These are phyloP conservation scores for Saccharomycopsis malanga DNA, from an alignment of 805 yeast genomes.

Conservation along the genomic window DNA sequence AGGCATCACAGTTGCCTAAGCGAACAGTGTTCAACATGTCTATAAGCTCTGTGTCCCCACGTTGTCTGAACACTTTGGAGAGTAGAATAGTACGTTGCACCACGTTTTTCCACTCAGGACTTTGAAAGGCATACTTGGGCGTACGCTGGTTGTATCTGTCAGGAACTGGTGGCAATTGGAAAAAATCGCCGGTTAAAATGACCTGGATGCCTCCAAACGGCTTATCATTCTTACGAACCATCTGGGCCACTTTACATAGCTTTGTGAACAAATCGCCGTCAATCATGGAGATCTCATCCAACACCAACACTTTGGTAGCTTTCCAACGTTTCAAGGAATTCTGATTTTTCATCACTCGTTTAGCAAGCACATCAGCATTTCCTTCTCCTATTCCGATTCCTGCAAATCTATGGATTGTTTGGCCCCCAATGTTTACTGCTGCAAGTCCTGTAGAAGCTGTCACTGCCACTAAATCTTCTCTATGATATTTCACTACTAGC, in stretches of 20 bases:
- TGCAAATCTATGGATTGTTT: constrained; percentile 76
- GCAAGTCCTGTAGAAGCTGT: constrained; percentile 97
- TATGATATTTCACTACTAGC: constrained; percentile 39
- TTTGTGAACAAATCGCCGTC: constrained; percentile 74
- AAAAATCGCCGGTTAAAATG: constrained; percentile 90
- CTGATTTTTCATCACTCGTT: constrained; percentile 41
- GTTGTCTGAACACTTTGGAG: constrained; percentile 80
- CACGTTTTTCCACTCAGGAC: constrained; percentile 58
- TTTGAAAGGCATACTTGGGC: constrained; percentile 65
- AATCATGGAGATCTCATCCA: constrained; percentile 94
- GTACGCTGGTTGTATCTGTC: constrained; percentile 32
- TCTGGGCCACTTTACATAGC: constrained; percentile 61
- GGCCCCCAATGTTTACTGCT: constrained; percentile 89
- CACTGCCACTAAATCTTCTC: constrained; percentile 56
- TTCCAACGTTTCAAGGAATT: constrained; percentile 53
- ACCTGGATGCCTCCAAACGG: constrained; percentile 96
- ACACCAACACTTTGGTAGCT: constrained; percentile 58
- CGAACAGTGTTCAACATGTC: constrained; percentile 77
- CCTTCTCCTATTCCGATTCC: constrained; percentile 78
- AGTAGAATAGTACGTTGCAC: constrained; percentile 62
- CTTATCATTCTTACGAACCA: constrained; percentile 36
- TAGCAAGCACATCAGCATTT: constrained; percentile 37
- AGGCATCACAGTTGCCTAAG: constrained; percentile 52
- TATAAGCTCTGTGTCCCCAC: constrained; percentile 68
- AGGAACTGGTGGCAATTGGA: constrained; percentile 88